Conservation (phyloP, 2,329 filamentous ascomycete genomes). For the Calonectria hawksworthii region DNA sequence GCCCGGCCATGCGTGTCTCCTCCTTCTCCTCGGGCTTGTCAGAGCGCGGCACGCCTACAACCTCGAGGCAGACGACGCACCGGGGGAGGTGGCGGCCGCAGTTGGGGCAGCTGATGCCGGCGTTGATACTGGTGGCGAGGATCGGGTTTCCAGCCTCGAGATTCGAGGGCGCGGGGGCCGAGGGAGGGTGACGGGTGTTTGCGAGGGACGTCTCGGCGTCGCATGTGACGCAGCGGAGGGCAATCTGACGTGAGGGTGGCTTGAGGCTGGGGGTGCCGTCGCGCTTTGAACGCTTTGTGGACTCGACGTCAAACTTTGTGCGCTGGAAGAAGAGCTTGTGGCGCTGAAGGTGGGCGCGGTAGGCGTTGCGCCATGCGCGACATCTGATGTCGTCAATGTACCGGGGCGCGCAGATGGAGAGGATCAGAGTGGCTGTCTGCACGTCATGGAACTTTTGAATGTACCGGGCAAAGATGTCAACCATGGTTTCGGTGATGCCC, state of each 20-base stretch:
- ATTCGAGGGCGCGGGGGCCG: constrained; percentile 40
- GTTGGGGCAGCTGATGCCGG: constrained; percentile 75
- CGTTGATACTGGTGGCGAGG: constrained; percentile 68
- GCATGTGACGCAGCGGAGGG: constrained; percentile 84
- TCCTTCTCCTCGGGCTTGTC: constrained; percentile 67
- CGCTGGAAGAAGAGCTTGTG: constrained; percentile 82
- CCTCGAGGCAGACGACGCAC: constrained; percentile 77
- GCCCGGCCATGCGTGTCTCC: constrained; percentile 65
- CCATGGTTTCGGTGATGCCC: constrained; percentile 79
- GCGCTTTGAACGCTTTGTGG: constrained; percentile 77
- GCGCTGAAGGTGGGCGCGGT: constrained; percentile 79
- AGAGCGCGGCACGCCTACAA: constrained; percentile 74
- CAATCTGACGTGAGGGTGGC: constrained; percentile 77
- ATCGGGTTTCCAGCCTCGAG: constrained; percentile 67
- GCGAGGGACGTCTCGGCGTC: constrained; percentile 70
- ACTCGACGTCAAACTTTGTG: constrained; percentile 83
- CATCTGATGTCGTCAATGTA: constrained; percentile 85
- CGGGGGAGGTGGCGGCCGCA: constrained; percentile 77
- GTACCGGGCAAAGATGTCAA: constrained; percentile 83
- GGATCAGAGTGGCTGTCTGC: constrained; percentile 82
- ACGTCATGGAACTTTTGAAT: constrained; percentile 82
- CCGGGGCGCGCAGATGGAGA: constrained; percentile 80
- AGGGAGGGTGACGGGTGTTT: constrained; percentile 49
- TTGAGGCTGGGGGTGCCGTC: constrained; percentile 61
- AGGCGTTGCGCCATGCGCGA: constrained; percentile 79